Evolutionary conservation across 805 yeast species (phyloP), one percentile per base, ranked within the genome.

Genomic region (Kazachstania viticola): DNA sequence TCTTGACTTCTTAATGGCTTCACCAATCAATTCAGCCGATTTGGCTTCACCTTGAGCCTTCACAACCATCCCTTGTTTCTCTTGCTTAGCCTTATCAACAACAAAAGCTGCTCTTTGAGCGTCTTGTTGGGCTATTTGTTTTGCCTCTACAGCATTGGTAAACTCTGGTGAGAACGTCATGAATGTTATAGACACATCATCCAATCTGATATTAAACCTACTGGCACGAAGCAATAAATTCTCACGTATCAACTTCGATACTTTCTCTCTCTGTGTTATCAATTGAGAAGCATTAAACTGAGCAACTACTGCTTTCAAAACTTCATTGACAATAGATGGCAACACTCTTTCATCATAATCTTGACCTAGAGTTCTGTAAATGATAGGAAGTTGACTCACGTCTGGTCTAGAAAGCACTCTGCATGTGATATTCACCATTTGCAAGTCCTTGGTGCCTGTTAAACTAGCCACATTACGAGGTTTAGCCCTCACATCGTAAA

Each of bases 371-470:
- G 98, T 91, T 54, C 97, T 76, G 64, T 73, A 91, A 43, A 91
- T 82, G 9, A 67, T 68, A 17, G 97, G 95, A 44, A 91, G 67
- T 32, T 84, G 74, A 32, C 60, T 58, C 18, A 84, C 69, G 35
- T 80, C 79, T 1, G 98, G 98, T 56, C 87, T 77, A 34, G 93
- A 79, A 47, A 91, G 71, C 17, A 91, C 98, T 65, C 98, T 79
- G 60, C 98, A 91, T n/a, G 97, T 88, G 53, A 91, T 88, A 60
- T 85, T 91, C 30, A 91, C 98, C 98, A 91, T 91, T 65, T 91
- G 98, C 54, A 91, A 70, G 62, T 91, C 98, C 64, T 91, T 91
- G 15, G 98, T 91, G 44, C 98, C 98, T 1, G 98, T 91, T 49
- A 93, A 70, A 17, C 95, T 83, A 11, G 96, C 82, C 39, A 91